phyloP scores from a whole-genome alignment of 148 eudicot species.

The Camellia sinensis region DNA sequence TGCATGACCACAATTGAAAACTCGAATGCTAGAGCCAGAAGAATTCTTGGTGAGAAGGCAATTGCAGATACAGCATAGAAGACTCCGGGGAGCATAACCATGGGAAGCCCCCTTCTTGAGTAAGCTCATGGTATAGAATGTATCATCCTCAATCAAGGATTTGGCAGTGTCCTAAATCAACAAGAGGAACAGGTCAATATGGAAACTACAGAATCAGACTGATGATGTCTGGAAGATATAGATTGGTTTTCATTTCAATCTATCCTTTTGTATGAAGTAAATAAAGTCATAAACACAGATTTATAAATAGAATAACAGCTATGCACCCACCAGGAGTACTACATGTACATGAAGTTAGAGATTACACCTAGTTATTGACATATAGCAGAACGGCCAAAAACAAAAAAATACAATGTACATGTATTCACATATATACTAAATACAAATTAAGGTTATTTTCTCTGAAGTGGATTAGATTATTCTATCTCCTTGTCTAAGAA shows the following conservation, averaged over 20 bases:
- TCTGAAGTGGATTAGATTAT: background rate
- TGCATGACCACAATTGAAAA: constrained; percentile 88
- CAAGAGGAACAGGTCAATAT: constrained; percentile 4
- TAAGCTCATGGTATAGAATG: constrained; percentile 75
- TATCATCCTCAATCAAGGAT: constrained; percentile 89
- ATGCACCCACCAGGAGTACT: background rate
- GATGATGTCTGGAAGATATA: background rate
- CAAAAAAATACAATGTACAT: background rate
- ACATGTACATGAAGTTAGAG: background rate
- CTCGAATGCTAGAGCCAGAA: constrained; percentile 58
- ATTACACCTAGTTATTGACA: background rate
- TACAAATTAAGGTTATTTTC: too few species aligned
- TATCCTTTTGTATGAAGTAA: background rate
- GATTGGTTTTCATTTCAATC: background rate
- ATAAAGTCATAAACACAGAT: background rate
- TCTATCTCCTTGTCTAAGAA: background rate
- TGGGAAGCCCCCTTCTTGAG: constrained; percentile 87
- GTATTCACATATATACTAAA: background rate
- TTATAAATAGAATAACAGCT: background rate
- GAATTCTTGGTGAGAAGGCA: constrained; percentile 58
- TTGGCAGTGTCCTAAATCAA: constrained; percentile 80
- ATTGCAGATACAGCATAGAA: constrained; percentile 74
- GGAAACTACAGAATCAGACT: constrained; percentile 2
- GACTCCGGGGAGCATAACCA: constrained; percentile 73
- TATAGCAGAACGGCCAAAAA: too few species aligned